Evolutionary conservation across 345 rosid species (phyloP), one percentile per base, ranked within the genome.

Genomic region (Draba incana): DNA sequence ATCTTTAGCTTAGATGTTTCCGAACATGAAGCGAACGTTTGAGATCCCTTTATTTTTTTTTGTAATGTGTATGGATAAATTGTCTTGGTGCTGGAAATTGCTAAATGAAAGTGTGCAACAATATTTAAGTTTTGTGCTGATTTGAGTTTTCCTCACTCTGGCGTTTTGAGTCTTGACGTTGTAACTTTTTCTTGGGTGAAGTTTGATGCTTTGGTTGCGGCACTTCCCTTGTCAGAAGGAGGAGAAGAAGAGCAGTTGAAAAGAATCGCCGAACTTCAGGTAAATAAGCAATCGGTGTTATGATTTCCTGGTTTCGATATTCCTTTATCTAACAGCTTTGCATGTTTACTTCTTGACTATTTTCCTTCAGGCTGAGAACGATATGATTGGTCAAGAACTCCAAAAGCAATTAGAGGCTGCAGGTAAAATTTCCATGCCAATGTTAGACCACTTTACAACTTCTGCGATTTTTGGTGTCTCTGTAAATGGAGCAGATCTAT

Each of bases 361-460:
- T 55, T 38, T n/a, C 72, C 55, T 68, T 50, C 71, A 90, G 97
- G 82, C 81, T 27, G 96, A 91, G 71, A 91, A 94, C 53, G 97
- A 94, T 79, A 76, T 62, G 51, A 79, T 85, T 14, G 96, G 98
- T 53, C 96, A 85, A 77, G 93, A 94, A 75, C 96, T 91, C 66
- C 96, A 91, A 74, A 81, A 75, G 78, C 97, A 94, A 80, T 81
- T 94, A 39, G 99, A 91, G 78, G 96, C 98, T 76, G 96, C 96
- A 39, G 92, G 99, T 94, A 66, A 68, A 9, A 27, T 73, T 52
- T 51, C 28, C 8, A 39, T 44, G 5, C 15, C 48, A 62, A 20
- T 45, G 44, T 28, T 55, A n/a, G 1, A 8, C 42, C 25, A 31
- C 25, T 15, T 31, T 4, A 14, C 20, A 20, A 20, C 20, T 20